phyloP scores from a whole-genome alignment of 495 filamentous ascomycete species.

The Neurospora sp. region DNA sequence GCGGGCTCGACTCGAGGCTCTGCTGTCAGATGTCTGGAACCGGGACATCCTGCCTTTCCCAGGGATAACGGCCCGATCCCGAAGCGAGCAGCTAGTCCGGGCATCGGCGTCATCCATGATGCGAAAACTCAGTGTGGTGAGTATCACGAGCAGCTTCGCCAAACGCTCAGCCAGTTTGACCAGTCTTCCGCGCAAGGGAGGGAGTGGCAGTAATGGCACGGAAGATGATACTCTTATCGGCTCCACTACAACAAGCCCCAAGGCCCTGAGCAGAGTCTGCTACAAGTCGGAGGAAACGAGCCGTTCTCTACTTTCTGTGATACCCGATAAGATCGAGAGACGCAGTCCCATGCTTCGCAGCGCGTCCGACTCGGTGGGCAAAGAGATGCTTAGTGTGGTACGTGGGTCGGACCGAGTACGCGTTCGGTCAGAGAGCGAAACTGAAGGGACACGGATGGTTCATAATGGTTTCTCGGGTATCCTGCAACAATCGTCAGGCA shows the following conservation, averaged over 20 bases:
- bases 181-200: constrained; percentile 14
- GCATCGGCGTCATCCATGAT: constrained; percentile 69
- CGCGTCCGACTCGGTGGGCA: background rate
- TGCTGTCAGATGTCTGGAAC: constrained; percentile 75
- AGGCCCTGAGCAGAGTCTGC: background rate
- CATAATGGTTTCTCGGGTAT: background rate
- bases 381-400: constrained; percentile 4
- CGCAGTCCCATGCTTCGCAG: constrained; percentile 2
- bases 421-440: background rate
- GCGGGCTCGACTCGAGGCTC: constrained; percentile 64
- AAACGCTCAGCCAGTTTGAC: constrained; percentile 41
- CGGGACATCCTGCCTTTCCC: constrained; percentile 74
- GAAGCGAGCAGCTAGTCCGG: constrained; percentile 55
- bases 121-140: constrained; percentile 69
- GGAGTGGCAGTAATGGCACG: background rate
- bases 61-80: constrained; percentile 59
- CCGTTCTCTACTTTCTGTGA: constrained; percentile 21
- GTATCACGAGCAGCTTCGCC: constrained; percentile 53
- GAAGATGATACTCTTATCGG: constrained; percentile 4
- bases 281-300: constrained; percentile 4
- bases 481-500: constrained; percentile 5
- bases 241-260: background rate
- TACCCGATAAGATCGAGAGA: constrained; percentile 29
- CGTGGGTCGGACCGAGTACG: background rate
- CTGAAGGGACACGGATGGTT: background rate